Base-by-base conservation (phyloP, 164 flowering plant genomes). In the Chloranthus sessilifolius region DNA sequence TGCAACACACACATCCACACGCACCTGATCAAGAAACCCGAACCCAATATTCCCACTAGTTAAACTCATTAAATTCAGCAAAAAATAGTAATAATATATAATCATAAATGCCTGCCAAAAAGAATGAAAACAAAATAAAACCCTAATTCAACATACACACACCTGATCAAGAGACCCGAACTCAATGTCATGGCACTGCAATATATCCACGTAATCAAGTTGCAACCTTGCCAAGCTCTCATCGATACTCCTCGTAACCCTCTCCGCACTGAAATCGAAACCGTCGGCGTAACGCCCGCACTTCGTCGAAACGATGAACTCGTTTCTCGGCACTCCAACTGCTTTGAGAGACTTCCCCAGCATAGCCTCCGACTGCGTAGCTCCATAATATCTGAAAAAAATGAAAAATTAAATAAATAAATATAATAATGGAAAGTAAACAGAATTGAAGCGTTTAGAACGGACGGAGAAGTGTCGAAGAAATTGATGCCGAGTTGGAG, bases 181-280 rank as follows among this genome's bases (percentile, higher is more conserved):
- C 58, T 92, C 99, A 20, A 92, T 92, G 59, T 92, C 97, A 69
- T 92, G 99, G 65, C 99, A 92, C 21, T 88, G 97, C 35, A 92
- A 68, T 47, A 92, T 86, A 66, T 92, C 99, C 1, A 92, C 99
- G 44, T 86, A 92, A 61, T 88, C 95, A 27, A 92, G 84, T 60
- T 80, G 80, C 79, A 92, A 66, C 59, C 99, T 82, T 4, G 35
- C 83, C 69, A 92, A 77, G 70, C 99, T 92, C 78, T 92, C 99
- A 52, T 84, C 95, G 53, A 92, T 75, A 66, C 95, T 88, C 62
- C 52, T 80, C 4, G 80, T 86, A 53, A 92, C 89, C 59, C 99
- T 82, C 50, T 84, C 91, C 21, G 97, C 89, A 62, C 95, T 88
- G 56, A 92, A 92, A 72, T 92, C 95, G 56, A 92, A 92, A 7